A percentile compares a stretch with the other conserved stretches of the same genome.
phyloP scores from a whole-genome alignment of 2,329 filamentous ascomycete species.

The Raffaelea deltoideospora region DNA sequence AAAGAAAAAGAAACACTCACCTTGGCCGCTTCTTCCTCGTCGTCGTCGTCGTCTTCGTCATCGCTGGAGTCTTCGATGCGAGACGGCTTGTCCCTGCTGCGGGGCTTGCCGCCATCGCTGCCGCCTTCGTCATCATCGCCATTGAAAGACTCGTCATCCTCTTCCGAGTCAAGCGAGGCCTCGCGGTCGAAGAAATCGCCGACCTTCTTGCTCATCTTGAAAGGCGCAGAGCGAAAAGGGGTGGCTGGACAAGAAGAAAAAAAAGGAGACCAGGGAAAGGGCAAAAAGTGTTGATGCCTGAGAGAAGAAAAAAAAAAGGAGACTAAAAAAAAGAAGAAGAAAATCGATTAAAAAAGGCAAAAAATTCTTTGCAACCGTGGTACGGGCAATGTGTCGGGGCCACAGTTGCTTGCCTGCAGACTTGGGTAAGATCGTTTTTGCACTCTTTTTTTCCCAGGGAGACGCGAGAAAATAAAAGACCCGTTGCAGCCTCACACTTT shows the following conservation, averaged over 20 bases:
- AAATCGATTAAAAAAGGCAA: neutral
- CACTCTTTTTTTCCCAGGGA: no score
- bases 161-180: slow-evolving; percentile 74
- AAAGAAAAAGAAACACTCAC: slow-evolving; percentile 27
- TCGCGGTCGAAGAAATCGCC: slow-evolving; percentile 69
- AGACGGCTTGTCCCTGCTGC: slow-evolving; percentile 25
- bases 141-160: slow-evolving; percentile 71
- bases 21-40: slow-evolving; percentile 67
- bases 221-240: no score
- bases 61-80: slow-evolving; percentile 71
- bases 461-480: no score
- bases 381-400: no score
- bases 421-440: no score
- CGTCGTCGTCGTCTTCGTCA: slow-evolving; percentile 84
- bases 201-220: slow-evolving; percentile 44
- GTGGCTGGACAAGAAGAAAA: neutral
- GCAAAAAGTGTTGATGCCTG: neutral
- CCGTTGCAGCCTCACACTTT: no score
- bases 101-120: slow-evolving; percentile 49
- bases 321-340: neutral
- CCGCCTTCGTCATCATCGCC: slow-evolving; percentile 64
- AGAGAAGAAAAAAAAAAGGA: neutral
- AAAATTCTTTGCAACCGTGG: no score
- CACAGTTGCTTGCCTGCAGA: no score
- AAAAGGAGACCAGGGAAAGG: neutral